A percentile compares a stretch with the other conserved stretches of the same genome.
These are phyloP conservation scores for Phytopythium mirpurense DNA, from an alignment of 352 stramenopile genomes.

Conservation along the genomic window DNA sequence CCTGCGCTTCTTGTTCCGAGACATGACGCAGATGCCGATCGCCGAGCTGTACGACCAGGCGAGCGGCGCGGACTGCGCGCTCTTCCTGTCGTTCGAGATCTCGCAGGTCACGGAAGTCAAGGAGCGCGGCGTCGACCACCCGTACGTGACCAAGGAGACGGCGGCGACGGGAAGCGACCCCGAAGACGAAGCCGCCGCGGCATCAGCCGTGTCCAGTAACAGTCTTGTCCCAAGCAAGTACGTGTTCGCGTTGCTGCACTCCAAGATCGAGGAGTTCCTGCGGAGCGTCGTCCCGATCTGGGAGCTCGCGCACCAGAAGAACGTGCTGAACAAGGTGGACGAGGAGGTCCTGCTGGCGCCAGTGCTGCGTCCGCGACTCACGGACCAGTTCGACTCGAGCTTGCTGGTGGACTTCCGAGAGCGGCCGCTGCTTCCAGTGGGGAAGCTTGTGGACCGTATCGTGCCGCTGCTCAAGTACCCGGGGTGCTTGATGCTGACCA, in stretches of 20 bases:
- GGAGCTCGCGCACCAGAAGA: constrained; percentile 34
- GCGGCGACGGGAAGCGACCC: constrained; percentile 3
- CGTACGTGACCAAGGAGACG: constrained; percentile 31
- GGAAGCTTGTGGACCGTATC: constrained; percentile 64
- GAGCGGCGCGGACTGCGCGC: constrained; percentile 14
- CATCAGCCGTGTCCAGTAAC: too few relatives aligned
- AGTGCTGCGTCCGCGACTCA: constrained; percentile 49
- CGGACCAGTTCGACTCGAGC: constrained; percentile 71
- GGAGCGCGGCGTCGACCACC: constrained; percentile 59
- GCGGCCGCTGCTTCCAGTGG: constrained; percentile 38
- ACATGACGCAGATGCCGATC: constrained; percentile 40
- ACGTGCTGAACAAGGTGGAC: constrained; percentile 61
- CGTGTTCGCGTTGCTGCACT: constrained; percentile 76
- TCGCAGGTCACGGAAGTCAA: constrained; percentile 65
- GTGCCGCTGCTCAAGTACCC: constrained; percentile 84
- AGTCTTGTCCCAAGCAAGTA: constrained; percentile 45
- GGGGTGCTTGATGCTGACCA: constrained; percentile 81
- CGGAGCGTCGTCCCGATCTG: constrained; percentile 50
- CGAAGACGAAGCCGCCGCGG: constrained; percentile 8
- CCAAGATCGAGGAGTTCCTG: constrained; percentile 56
- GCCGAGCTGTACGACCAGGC: constrained; percentile 26
- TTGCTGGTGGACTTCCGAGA: constrained; percentile 85
- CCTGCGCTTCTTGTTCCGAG: constrained; percentile 78
- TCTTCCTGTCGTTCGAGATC: constrained; percentile 71
- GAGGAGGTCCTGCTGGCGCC: constrained; percentile 59